Base-by-base conservation (phyloP, 2,329 filamentous ascomycete genomes). In the Fusarium agapanthi region DNA sequence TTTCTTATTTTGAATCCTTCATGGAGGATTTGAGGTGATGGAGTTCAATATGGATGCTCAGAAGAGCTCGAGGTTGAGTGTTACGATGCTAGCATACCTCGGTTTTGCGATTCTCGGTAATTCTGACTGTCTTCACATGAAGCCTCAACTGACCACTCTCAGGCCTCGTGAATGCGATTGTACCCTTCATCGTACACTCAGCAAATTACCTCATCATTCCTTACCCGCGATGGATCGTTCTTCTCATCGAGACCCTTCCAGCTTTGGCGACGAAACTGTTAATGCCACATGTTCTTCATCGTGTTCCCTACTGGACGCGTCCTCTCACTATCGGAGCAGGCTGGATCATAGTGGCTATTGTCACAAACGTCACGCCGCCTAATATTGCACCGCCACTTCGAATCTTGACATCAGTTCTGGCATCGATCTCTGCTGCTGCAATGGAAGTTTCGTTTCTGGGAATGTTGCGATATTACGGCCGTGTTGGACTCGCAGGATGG, bases 131-230 rank as follows among this genome's bases (percentile, higher is more conserved):
- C 32, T 35, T 51, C 48, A n/a, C 24, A 40, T 30, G 20, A n/a
- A 54, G 12, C 30, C 12, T 26, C 45, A 12, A 75, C 66, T 72
- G 7, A 74, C 58, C n/a, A 37, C 20, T 28, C 6, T 7, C 55
- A 82, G 81, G 79, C 54, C 67, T 82, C 59, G 72, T 73, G 56
- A 81, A 79, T 55, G 75, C 71, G 14, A 48, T 80, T 40, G 71
- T 82, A 7, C 75, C 80, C 0, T 78, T 75, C 55, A 75, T 81
- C 47, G 75, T 80, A 40, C 77, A 79, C 61, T 77, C 79, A 11
- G 75, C 78, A 56, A 80, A 80, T 62, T 82, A 82, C 48, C 79
- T 82, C 68, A 79, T 81, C 53, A 76, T 82, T 53, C 80, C 80
- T 0, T 82, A 79, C 48, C 76, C 80, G 3, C 75, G 78, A 38